Conservation (phyloP, 345 rosid species). For the Sonneratia caseolaris region DNA sequence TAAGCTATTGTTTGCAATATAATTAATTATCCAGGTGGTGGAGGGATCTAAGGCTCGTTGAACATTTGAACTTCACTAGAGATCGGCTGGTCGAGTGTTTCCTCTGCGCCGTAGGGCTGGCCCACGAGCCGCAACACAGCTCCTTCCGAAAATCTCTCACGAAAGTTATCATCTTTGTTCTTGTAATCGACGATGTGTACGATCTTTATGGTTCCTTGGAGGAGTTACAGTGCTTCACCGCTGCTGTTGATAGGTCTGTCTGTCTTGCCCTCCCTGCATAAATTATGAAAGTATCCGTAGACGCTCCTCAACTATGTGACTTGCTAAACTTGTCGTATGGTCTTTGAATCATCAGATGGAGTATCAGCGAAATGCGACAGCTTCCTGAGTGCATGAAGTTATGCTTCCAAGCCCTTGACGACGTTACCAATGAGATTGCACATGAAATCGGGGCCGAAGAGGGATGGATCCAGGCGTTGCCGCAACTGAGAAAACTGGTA, state of each 20-base stretch:
- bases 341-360: conserved; percentile 26
- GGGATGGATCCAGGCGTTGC: conserved; percentile 15
- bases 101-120: conserved; percentile 35
- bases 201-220: conserved; percentile 43
- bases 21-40: conserved; percentile 34
- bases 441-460: conserved; percentile 23
- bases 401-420: conserved; percentile 28
- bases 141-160: conserved; percentile 34
- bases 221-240: conserved; percentile 36
- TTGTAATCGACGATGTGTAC: conserved; percentile 41
- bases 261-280: too few relatives aligned
- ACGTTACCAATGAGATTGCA: conserved; percentile 25
- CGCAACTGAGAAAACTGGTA: conserved; percentile 33
- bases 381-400: conserved; percentile 40
- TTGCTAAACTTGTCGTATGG: not conserved
- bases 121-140: conserved; percentile 18
- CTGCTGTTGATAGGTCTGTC: conserved; percentile 27
- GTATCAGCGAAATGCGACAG: conserved; percentile 10
- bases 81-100: conserved; percentile 43
- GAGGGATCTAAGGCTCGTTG: conserved; percentile 28
- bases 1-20: not conserved
- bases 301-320: not conserved
- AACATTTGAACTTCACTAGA: conserved; percentile 31
- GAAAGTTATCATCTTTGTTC: conserved; percentile 26
- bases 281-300: not conserved